A percentile compares a stretch with the other conserved stretches of the same genome.
phyloP scores from a whole-genome alignment of 1,284 basidiomycete species.

The Cronartium ribicola region DNA sequence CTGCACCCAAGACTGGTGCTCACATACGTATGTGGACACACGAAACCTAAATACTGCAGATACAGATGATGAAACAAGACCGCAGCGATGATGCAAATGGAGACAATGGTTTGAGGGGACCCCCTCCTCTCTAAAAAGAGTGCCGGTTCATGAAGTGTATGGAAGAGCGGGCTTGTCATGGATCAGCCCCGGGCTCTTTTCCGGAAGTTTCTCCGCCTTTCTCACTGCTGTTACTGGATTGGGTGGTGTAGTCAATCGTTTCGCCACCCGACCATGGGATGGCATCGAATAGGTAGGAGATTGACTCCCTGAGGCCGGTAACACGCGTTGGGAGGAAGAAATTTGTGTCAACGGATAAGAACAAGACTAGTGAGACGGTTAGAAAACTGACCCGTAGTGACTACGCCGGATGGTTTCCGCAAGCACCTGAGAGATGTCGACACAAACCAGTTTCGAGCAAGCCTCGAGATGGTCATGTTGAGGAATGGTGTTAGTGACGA shows the following conservation, averaged over 20 bases:
- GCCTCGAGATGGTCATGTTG: conserved; percentile 70
- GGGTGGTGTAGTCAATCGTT: conserved; percentile 39
- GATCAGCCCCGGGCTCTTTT: no score
- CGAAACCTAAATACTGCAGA: no score
- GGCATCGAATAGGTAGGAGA: conserved; percentile 39
- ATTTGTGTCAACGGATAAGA: background rate
- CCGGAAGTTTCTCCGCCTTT: background rate
- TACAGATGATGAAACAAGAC: no score
- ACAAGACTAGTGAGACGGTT: background rate
- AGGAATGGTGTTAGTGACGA: conserved; percentile 97
- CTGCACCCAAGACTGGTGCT: no score
- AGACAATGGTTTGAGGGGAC: no score
- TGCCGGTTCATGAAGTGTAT: no score
- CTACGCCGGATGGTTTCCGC: conserved; percentile 94
- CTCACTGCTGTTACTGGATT: conserved; percentile 17
- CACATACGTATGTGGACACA: no score
- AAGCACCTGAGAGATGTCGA: conserved; percentile 90
- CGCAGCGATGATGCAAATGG: no score
- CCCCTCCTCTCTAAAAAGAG: no score
- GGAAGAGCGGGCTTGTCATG: no score
- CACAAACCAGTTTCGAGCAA: conserved; percentile 87
- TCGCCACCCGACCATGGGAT: conserved; percentile 35
- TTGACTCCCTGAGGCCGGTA: conserved; percentile 30
- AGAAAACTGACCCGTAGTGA: conserved; percentile 50
- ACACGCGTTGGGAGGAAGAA: background rate